Evolutionary conservation across 257 asterid species (phyloP).

Genomic region (Solanum medicagineum): DNA sequence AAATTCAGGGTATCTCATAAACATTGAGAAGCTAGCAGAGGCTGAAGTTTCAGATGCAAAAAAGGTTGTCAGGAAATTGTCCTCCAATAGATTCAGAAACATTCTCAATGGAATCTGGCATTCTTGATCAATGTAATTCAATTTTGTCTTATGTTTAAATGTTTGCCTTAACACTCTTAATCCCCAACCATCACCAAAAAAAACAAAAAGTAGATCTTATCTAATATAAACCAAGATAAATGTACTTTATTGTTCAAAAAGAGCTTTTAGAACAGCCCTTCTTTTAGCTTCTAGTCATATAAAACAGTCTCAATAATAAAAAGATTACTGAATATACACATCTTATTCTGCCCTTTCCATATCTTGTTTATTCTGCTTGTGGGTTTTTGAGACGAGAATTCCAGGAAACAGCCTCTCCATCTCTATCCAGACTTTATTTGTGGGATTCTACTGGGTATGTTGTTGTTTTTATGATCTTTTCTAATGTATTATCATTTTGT

Average conservation of each 20-base stretch:
- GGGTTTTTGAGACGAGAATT: no score
- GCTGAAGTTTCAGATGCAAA: slow-evolving; percentile 73
- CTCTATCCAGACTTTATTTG: no score
- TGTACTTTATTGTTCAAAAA: slow-evolving; percentile 2
- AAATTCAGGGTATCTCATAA: slow-evolving; percentile 52
- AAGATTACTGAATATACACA: background rate
- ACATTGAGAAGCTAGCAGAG: slow-evolving; percentile 73
- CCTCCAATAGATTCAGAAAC: slow-evolving; percentile 41
- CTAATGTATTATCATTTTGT: background rate
- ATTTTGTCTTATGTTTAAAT: slow-evolving; percentile 1
- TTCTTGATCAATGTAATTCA: slow-evolving; percentile 26
- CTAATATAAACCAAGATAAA: slow-evolving; percentile 15
- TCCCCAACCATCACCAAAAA: no score
- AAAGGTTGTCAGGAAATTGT: slow-evolving; percentile 59
- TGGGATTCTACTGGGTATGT: no score
- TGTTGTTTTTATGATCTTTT: background rate
- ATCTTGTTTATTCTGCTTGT: no score
- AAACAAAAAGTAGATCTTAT: background rate
- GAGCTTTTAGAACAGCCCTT: background rate
- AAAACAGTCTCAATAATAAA: background rate
- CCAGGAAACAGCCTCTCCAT: no score
- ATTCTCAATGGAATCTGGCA: slow-evolving; percentile 62
- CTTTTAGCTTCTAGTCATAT: background rate
- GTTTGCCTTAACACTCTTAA: background rate
- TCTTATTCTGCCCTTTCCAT: background rate